These are phyloP conservation scores for Fusarium anguioides DNA, from an alignment of 2,329 filamentous ascomycete genomes.

Conservation along the genomic window DNA sequence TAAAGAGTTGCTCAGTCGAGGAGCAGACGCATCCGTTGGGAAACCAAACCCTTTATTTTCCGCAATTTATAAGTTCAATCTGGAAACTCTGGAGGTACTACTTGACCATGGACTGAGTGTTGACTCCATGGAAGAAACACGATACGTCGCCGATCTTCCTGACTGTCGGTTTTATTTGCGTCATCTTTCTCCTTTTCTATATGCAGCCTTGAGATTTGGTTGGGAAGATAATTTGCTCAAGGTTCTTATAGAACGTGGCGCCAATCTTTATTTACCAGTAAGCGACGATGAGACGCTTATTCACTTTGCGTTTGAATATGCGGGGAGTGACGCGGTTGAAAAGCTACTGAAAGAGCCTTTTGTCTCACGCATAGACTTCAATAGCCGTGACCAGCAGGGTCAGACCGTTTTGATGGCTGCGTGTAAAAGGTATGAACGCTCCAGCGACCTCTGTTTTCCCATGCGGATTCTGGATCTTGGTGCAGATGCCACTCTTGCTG, in stretches of 20 bases:
- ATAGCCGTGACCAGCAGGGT: slow-evolving; percentile 29
- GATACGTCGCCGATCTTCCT: neutral
- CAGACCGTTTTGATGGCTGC: slow-evolving; percentile 37
- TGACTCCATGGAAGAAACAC: slow-evolving; percentile 8
- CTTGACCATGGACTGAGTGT: slow-evolving; percentile 24
- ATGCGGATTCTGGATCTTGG: slow-evolving; percentile 28
- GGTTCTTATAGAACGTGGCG: slow-evolving; percentile 17
- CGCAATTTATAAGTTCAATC: slow-evolving; percentile 19
- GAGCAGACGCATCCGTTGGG: slow-evolving; percentile 9
- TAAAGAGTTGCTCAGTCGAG: slow-evolving; percentile 16
- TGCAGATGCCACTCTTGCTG: slow-evolving; percentile 22
- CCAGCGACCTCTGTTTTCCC: too few species aligned
- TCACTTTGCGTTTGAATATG: slow-evolving; percentile 29
- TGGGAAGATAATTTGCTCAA: neutral
- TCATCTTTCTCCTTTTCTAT: slow-evolving; percentile 21
- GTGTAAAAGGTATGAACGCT: slow-evolving; percentile 16
- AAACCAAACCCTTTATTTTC: slow-evolving; percentile 19
- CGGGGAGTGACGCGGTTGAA: neutral
- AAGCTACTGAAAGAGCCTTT: slow-evolving; percentile 29
- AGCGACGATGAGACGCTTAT: slow-evolving; percentile 33
- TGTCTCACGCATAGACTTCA: slow-evolving; percentile 30
- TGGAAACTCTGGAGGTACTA: slow-evolving; percentile 13
- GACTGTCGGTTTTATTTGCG: neutral
- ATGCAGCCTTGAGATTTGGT: slow-evolving; percentile 4
- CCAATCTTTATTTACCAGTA: slow-evolving; percentile 31